Base-by-base conservation (phyloP, 2,329 filamentous ascomycete species). In the Calonectria hawksworthii region DNA sequence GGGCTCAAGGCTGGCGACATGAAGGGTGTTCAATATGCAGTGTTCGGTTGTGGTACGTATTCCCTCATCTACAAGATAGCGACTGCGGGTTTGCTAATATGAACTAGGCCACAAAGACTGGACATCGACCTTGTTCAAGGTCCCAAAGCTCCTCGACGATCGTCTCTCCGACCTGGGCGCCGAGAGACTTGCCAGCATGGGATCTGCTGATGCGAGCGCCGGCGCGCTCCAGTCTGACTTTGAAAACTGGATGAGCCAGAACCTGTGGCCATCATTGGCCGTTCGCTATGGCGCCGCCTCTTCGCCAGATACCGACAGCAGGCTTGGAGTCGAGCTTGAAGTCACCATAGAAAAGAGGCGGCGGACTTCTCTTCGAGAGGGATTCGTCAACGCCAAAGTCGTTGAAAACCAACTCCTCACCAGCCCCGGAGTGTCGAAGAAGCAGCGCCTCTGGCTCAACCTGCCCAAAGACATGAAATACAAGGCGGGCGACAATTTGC, bases 221-320 rank as follows among this genome's bases (percentile, higher is more conserved):
- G 56, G 56, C n/a, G 14, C 36, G 2, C 56, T 63, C 6, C 56
- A 63, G 16, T 63, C 56, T 21, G 56, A 63, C 16, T 63, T 63
- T 41, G 56, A 63, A 16, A 63, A 41, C 26, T 63, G 56, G 56
- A 63, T 63, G 34, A 63, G 56, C 56, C 34, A 63, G n/a, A 21
- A 11, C 6, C 16, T 63, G 23, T 63, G 56, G 56, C 56, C 56
- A 5, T 41, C 16, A 23, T 18, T 63, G 14, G 34, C 56, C 5
- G 56, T 21, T 28, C 34, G 34, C 8, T 38, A 28, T 9, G 34
- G 36, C 13, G 26, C 56, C 1, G 26, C 36, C 23, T 1, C 34
- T 28, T 38, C 56, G 8, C 8, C 56, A 28, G 56, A 63, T 3
- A 38, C 36, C 7, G 56, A 56, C 21, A 56, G 26, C 30, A 56